Evolutionary conservation across 768 basidiomycete genomes (phyloP), one percentile per base, ranked within the genome.

Genomic region (Lentinula lateritia): DNA sequence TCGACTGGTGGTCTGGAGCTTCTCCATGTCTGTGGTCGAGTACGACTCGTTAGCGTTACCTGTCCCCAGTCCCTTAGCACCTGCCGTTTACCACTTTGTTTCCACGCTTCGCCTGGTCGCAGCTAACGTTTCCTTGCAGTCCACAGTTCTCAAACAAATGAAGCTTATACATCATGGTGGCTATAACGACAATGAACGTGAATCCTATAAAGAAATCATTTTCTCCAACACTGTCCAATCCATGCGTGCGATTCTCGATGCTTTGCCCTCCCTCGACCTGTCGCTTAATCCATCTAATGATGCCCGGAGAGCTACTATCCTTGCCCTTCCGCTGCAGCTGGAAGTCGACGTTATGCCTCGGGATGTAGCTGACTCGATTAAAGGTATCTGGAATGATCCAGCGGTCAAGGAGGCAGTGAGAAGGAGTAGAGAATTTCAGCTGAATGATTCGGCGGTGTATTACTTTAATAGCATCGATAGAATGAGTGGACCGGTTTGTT

Each of bases 121-220:
- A 16, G 16, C 43, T 45, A 45, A 45, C 43, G 43, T 28, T 7
- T 16, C 43, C 67, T 55, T 28, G 12, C 86, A 93, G 86, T 93
- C 92, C 1, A 95, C 93, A 2, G 90, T 96, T 48, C 84, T 96
- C 61, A 96, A 95, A 78, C 95, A 97, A 75, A 96, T 98, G 94
- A 95, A 96, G 71, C 88, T 96, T 74, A 95, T 96, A 65, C 93
- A 96, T 72, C 90, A 94, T 65, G 91, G 90, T 60, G 88, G 89
- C 1, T 95, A 95, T 80, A 92, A 89, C 68, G 87, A 89, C 62
- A 84, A 87, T 67, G 94, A 96, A 76, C 82, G 95, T 50, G 92
- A 95, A 60, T 90, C 90, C 32, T 96, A 95, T 84, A 93, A 91
- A 75, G 95, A 95, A 76, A 95, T 96, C 70, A 95, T 97, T 68